These are phyloP conservation scores for Arxiozyma heterogenica DNA, from an alignment of 1,139 yeast genomes.

Conservation along the genomic window DNA sequence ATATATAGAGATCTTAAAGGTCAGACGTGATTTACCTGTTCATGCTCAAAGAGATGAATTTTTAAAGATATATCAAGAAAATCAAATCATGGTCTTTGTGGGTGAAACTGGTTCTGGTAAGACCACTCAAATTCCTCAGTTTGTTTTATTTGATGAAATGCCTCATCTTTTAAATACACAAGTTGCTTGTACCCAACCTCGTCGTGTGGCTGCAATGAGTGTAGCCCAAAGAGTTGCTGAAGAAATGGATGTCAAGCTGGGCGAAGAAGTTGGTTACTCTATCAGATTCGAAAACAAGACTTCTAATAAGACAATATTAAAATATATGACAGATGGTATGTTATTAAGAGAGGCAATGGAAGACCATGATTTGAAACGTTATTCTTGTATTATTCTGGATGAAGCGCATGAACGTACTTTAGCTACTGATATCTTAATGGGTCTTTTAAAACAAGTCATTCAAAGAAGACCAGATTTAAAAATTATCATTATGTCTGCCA, in stretches of 20 bases:
- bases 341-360: conserved; percentile 94
- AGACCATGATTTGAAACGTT: conserved; percentile 70
- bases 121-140: conserved; percentile 94
- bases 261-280: conserved; percentile 88
- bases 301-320: conserved; percentile 66
- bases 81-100: conserved; percentile 94
- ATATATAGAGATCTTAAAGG: conserved; percentile 68
- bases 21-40: conserved; percentile 83
- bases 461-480: conserved; percentile 78
- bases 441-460: conserved; percentile 75
- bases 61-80: conserved; percentile 66
- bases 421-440: conserved; percentile 96
- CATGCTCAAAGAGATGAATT: conserved; percentile 90
- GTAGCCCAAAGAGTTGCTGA: conserved; percentile 95
- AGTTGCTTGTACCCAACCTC: conserved; percentile 95
- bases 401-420: conserved; percentile 98
- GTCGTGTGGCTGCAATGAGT: conserved; percentile 97
- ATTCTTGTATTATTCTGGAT: conserved; percentile 87
- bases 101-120: conserved; percentile 99
- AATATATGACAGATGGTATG: conserved; percentile 99
- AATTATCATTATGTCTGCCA: conserved; percentile 93
- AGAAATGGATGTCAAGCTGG: conserved; percentile 86
- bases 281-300: conserved; percentile 92
- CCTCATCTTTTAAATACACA: conserved; percentile 72
- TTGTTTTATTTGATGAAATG: conserved; percentile 85